Percentiles rank a stretch among this genome's conserved stretches.
These are phyloP conservation scores for Boletellus ananas DNA, from an alignment of 768 basidiomycete species.

Conservation along the genomic window DNA sequence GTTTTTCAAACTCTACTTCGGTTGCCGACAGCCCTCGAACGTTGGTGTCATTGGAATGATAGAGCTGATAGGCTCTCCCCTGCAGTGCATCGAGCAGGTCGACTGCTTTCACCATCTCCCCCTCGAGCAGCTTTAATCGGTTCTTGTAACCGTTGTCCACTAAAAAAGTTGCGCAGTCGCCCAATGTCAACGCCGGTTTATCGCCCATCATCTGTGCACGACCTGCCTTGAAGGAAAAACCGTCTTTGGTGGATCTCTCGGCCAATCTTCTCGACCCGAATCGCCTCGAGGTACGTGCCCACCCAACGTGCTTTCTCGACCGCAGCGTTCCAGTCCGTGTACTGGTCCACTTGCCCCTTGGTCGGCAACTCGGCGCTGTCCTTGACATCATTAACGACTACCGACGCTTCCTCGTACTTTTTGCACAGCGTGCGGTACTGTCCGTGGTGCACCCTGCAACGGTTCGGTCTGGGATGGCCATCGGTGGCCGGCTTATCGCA, in stretches of 20 bases:
- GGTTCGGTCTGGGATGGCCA: constrained; percentile 11
- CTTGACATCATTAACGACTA: constrained; percentile 21
- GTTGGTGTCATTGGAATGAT: constrained; percentile 3
- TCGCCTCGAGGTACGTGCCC: constrained; percentile 30
- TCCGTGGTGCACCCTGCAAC: constrained; percentile 26
- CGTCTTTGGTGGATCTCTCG: constrained; percentile 29
- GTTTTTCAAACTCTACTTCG: background rate
- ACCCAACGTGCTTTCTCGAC: constrained; percentile 22
- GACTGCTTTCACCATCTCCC: constrained; percentile 27
- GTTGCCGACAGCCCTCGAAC: background rate
- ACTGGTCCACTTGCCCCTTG: constrained; percentile 10
- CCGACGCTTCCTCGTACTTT: constrained; percentile 27
- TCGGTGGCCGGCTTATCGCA: constrained; percentile 19
- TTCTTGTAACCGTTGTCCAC: constrained; percentile 30
- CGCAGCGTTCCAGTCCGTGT: constrained; percentile 8
- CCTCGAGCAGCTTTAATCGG: constrained; percentile 28
- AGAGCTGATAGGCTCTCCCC: constrained; percentile 14
- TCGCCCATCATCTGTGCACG: background rate
- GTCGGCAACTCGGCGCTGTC: constrained; percentile 15
- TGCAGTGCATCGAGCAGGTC: constrained; percentile 18
- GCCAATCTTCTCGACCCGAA: constrained; percentile 31
- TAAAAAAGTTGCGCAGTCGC: background rate
- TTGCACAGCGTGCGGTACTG: constrained; percentile 24
- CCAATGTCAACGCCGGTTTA: background rate
- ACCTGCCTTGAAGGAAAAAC: constrained; percentile 32